A percentile compares a stretch with the other conserved stretches of the same genome.
Evolutionary conservation across 768 basidiomycete genomes (phyloP).

Genomic region (Candolleomyces efflorescens): DNA sequence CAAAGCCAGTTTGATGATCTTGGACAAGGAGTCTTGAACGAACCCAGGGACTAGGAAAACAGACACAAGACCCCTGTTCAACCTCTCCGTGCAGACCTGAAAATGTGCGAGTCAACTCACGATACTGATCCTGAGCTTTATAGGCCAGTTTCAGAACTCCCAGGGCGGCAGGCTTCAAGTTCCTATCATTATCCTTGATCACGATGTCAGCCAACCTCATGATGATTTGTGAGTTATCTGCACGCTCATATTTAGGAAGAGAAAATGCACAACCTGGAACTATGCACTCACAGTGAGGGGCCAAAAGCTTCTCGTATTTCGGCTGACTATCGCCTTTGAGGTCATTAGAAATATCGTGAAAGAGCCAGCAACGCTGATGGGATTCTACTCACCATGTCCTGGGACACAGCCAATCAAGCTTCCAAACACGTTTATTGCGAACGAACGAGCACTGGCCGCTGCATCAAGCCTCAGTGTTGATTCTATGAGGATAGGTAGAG

Average conservation of each 20-base stretch:
- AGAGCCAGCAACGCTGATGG: not conserved
- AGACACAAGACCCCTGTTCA: too few relatives aligned
- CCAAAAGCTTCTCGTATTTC: not conserved
- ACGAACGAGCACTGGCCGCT: not conserved
- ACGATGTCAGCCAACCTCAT: not conserved
- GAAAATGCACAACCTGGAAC: not conserved
- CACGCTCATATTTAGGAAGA: too few relatives aligned
- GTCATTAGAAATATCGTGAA: not conserved
- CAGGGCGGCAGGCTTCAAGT: not conserved
- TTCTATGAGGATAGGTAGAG: not conserved
- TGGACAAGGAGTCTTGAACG: too few relatives aligned
- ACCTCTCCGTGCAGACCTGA: too few relatives aligned
- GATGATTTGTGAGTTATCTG: not conserved
- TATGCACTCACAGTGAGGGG: not conserved
- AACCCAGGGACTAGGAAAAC: too few relatives aligned
- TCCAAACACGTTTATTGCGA: not conserved
- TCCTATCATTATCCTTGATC: not conserved
- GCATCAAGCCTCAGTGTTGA: not conserved
- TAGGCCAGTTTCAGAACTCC: not conserved
- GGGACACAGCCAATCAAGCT: not conserved
- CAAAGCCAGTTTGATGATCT: too few relatives aligned
- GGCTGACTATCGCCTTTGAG: not conserved
- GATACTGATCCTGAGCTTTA: not conserved
- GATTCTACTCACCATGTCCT: not conserved
- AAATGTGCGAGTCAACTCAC: too few relatives aligned